Evolutionary conservation across 805 yeast species (phyloP).

Genomic region (Pichia nanzhaoensis): DNA sequence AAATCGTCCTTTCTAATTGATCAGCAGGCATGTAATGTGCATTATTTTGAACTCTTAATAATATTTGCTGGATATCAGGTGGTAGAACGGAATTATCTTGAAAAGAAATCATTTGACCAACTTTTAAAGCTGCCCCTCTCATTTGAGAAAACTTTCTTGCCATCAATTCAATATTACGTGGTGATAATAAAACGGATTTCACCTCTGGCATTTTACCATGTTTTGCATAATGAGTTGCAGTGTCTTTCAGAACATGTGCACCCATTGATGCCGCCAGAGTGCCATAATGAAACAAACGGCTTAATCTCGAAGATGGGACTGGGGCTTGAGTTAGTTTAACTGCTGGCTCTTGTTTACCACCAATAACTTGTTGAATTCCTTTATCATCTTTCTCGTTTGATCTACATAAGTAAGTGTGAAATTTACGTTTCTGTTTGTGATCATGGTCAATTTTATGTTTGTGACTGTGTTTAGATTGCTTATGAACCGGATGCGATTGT

Average conservation of each 20-base stretch:
- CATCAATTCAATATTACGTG: constrained; percentile 78
- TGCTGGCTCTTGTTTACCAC: constrained; percentile 31
- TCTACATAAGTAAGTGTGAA: constrained; percentile 9
- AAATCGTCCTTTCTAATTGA: constrained; percentile 74
- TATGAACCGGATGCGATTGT: not conserved
- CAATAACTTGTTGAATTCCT: constrained; percentile 17
- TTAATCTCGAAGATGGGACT: constrained; percentile 83
- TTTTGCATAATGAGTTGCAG: constrained; percentile 58
- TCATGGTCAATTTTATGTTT: constrained; percentile 2
- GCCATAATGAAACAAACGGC: constrained; percentile 89
- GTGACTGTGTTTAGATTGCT: not conserved
- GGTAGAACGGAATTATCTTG: constrained; percentile 88
- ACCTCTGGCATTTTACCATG: constrained; percentile 40
- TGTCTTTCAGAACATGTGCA: constrained; percentile 71
- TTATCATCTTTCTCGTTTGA: constrained; percentile 2
- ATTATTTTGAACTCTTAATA: constrained; percentile 81
- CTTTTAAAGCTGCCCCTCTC: constrained; percentile 98
- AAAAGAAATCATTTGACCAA: constrained; percentile 95
- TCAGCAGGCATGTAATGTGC: constrained; percentile 96
- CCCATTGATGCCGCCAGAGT: constrained; percentile 89
- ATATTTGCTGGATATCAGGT: constrained; percentile 70
- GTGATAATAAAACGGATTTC: constrained; percentile 61
- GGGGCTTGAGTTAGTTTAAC: constrained; percentile 54
- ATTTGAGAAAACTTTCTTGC: constrained; percentile 83
- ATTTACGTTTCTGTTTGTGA: constrained; percentile 11